Base-by-base conservation (phyloP, 495 filamentous ascomycete genomes). In the Talaromyces trachyspermus region DNA sequence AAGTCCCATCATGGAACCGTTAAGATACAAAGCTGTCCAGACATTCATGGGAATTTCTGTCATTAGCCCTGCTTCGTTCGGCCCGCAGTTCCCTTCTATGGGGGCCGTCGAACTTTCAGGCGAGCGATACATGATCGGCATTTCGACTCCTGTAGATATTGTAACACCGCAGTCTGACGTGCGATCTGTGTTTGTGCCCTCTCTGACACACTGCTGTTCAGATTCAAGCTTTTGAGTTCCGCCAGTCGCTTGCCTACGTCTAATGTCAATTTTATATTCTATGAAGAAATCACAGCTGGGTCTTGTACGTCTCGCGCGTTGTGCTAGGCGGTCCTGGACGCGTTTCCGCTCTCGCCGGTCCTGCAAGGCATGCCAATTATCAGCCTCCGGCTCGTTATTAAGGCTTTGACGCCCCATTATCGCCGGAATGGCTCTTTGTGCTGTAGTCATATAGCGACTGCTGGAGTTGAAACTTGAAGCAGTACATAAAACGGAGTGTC, bases 301-400 rank as follows among this genome's bases (percentile, higher is more conserved):
- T 5, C 23, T 17, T 19, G n/a, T 41, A 54, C 52, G 45, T 39
- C 43, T 44, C 5, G 52, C 47, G 36, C 52, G 29, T 25, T 54
- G 52, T 15, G 49, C 49, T n/a, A 50, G 22, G 22, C 47, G 40
- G 12, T 54, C 49, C 23, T 54, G 52, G 26, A 54, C 37, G 8
- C 37, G 44, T 40, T 48, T 50, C 2, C 52, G 52, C 17, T 50
- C 36, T 18, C 37, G 25, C 9, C 24, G 42, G 17, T 44, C 27
- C 11, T 44, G 14, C 17, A 44, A 24, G 14, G 15, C 20, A 19
- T 33, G 32, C 42, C 42, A 44, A 33, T 44, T 20, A 19, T 44
- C 42, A 7, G 27, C 24, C 10, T 5, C 33, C 14, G 33, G 33
- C n/a, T 38, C 12, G 27, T 44, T 26, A 11, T 29, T 20, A 19